These are phyloP conservation scores for Globisporangium perplexum DNA, from an alignment of 352 stramenopile species.

Conservation along the genomic window DNA sequence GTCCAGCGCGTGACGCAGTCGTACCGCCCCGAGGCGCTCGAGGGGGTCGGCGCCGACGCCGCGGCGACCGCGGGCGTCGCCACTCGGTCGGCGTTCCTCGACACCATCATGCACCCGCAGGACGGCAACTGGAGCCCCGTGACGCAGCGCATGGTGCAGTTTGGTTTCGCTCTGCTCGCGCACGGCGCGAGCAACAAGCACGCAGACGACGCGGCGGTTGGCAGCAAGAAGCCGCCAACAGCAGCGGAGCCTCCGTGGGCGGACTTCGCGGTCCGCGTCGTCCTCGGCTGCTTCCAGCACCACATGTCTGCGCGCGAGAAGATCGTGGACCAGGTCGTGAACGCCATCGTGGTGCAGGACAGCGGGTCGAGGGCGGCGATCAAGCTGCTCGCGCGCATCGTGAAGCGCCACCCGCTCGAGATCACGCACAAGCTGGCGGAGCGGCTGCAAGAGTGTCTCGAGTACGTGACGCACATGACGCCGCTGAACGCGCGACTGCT, in stretches of 20 bases:
- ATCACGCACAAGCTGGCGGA: constrained; percentile 22
- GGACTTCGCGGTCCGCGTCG: constrained; percentile 36
- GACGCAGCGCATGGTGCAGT: constrained; percentile 25
- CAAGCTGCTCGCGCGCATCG: constrained; percentile 27
- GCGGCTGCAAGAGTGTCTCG: constrained; percentile 42
- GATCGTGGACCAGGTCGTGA: constrained; percentile 39
- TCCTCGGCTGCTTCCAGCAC: constrained; percentile 41
- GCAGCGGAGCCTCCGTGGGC: constrained; percentile 13
- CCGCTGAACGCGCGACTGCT: constrained; percentile 21
- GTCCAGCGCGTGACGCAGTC: constrained; percentile 21
- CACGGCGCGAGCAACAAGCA: constrained; percentile 17
- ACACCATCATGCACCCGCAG: constrained; percentile 19
- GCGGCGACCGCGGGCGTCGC: not conserved
- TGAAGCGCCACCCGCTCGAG: constrained; percentile 35
- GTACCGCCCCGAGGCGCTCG: constrained; percentile 11
- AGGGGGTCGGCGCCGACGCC: not conserved
- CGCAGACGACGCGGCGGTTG: not conserved
- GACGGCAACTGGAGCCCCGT: constrained; percentile 32
- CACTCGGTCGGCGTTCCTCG: constrained; percentile 17
- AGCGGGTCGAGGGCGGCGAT: constrained; percentile 20
- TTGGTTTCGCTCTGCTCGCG: constrained; percentile 29
- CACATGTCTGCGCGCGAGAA: constrained; percentile 22
- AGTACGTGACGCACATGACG: constrained; percentile 39
- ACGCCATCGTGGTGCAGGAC: constrained; percentile 37
- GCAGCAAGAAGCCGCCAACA: constrained; percentile 3